These are phyloP conservation scores for Parastagonospora avenae DNA, from an alignment of 2,329 filamentous ascomycete species.

Conservation along the genomic window DNA sequence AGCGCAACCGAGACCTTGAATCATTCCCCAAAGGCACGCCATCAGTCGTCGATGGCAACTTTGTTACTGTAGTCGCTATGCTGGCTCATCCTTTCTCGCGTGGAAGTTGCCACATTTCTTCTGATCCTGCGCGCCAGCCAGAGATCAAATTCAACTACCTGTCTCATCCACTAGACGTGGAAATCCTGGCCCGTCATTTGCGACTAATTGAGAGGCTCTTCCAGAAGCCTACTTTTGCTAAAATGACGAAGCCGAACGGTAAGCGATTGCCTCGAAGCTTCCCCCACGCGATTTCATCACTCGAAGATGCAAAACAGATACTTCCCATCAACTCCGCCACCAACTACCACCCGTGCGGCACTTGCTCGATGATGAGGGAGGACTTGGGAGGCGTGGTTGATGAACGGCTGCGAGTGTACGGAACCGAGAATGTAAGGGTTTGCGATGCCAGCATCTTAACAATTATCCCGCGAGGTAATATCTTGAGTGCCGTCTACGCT, in stretches of 20 bases:
- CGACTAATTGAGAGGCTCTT: constrained; percentile 41
- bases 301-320: constrained; percentile 22
- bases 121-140: constrained; percentile 38
- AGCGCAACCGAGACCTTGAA: constrained; percentile 12
- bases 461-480: constrained; percentile 24
- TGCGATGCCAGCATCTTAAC: constrained; percentile 37
- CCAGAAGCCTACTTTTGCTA: constrained; percentile 12
- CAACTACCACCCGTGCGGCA: constrained; percentile 38
- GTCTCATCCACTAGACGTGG: constrained; percentile 51
- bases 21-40: constrained; percentile 13
- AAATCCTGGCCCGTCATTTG: constrained; percentile 46
- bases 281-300: constrained; percentile 9
- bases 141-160: constrained; percentile 51
- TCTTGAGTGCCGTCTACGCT: constrained; percentile 31
- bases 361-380: constrained; percentile 39
- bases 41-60: constrained; percentile 17
- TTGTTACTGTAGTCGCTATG: constrained; percentile 15
- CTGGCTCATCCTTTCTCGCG: constrained; percentile 49
- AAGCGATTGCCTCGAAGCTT: constrained; percentile 18
- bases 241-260: constrained; percentile 11
- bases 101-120: constrained; percentile 47
- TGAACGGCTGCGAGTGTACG: constrained; percentile 32
- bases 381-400: constrained; percentile 41
- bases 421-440: constrained; percentile 32
- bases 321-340: constrained; percentile 18